phyloP scores from a whole-genome alignment of 768 basidiomycete species.

The Tylopilus plumbeoviolaceoides region DNA sequence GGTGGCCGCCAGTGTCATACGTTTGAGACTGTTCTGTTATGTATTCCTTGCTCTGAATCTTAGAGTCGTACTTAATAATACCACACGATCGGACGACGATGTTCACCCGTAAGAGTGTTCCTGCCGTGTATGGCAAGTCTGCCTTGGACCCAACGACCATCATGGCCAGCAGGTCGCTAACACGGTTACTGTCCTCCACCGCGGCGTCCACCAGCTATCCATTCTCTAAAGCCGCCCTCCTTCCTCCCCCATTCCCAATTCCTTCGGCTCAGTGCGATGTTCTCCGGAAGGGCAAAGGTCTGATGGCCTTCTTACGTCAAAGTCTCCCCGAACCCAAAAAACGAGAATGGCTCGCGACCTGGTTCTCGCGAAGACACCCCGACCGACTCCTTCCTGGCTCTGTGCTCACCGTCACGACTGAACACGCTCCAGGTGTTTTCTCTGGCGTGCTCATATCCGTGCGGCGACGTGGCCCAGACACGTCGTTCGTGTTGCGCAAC shows the following conservation, averaged over 20 bases:
- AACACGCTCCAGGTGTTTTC: slow-evolving; percentile 77
- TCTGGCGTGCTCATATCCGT: slow-evolving; percentile 86
- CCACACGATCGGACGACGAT: not conserved
- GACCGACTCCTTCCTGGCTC: slow-evolving; percentile 75
- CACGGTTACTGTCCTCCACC: slow-evolving; percentile 26
- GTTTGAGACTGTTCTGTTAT: slow-evolving; percentile 20
- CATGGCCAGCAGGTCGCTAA: slow-evolving; percentile 15
- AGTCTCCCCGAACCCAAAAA: slow-evolving; percentile 67
- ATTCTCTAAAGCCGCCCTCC: slow-evolving; percentile 67
- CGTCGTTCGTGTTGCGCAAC: slow-evolving; percentile 86
- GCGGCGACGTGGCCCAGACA: slow-evolving; percentile 79
- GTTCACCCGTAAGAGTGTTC: not conserved
- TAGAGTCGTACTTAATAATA: slow-evolving; percentile 30
- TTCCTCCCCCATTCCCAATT: slow-evolving; percentile 43
- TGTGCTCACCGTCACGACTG: slow-evolving; percentile 75
- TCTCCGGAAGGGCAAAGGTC: slow-evolving; percentile 65
- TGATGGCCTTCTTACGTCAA: slow-evolving; percentile 71
- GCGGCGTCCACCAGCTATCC: slow-evolving; percentile 42
- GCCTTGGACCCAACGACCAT: not conserved
- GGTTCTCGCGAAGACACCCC: slow-evolving; percentile 71
- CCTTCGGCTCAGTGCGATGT: slow-evolving; percentile 36
- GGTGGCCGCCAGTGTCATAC: slow-evolving; percentile 11
- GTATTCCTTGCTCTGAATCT: slow-evolving; percentile 27
- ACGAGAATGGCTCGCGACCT: slow-evolving; percentile 56
- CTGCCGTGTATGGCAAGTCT: slow-evolving; percentile 15